Percentiles rank a stretch among this genome's conserved stretches.
phyloP scores from a whole-genome alignment of 768 basidiomycete species.

The Russula brevipes region DNA sequence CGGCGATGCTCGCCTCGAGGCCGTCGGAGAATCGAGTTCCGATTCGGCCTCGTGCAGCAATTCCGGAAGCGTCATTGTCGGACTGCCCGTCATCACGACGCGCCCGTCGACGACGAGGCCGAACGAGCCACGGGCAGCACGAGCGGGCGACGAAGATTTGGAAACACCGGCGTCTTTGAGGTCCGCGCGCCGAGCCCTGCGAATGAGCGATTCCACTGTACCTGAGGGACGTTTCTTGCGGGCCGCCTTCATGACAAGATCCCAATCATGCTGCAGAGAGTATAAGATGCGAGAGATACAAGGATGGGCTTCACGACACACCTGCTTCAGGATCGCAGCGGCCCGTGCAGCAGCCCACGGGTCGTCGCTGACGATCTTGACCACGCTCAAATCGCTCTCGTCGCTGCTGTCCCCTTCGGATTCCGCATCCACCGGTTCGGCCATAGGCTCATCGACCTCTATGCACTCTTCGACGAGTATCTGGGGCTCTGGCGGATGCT shows the following conservation, averaged over 20 bases:
- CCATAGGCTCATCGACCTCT: constrained; percentile 22
- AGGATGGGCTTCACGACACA: constrained; percentile 33
- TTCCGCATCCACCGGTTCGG: constrained; percentile 28
- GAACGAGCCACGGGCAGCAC: constrained; percentile 20
- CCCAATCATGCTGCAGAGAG: constrained; percentile 67
- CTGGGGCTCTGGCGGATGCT: not conserved
- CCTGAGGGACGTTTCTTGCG: constrained; percentile 33
- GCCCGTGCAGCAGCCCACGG: constrained; percentile 84
- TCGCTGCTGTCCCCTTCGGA: constrained; percentile 31
- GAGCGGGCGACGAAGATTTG: constrained; percentile 20
- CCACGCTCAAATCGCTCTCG: constrained; percentile 51
- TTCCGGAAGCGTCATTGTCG: constrained; percentile 48
- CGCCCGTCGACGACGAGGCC: constrained; percentile 44
- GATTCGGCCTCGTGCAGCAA: constrained; percentile 56
- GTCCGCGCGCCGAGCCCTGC: constrained; percentile 24
- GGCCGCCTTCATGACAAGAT: constrained; percentile 59
- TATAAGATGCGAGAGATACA: not conserved
- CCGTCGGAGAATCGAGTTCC: constrained; percentile 28
- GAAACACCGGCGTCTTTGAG: constrained; percentile 19
- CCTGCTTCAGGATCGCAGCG: constrained; percentile 89
- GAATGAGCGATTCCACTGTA: constrained; percentile 33
- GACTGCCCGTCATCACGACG: constrained; percentile 53
- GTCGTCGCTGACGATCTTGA: constrained; percentile 81
- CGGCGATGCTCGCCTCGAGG: not conserved
- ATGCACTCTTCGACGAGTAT: not conserved